phyloP scores from a whole-genome alignment of 2,329 filamentous ascomycete species.

The Metarhizium humberi region DNA sequence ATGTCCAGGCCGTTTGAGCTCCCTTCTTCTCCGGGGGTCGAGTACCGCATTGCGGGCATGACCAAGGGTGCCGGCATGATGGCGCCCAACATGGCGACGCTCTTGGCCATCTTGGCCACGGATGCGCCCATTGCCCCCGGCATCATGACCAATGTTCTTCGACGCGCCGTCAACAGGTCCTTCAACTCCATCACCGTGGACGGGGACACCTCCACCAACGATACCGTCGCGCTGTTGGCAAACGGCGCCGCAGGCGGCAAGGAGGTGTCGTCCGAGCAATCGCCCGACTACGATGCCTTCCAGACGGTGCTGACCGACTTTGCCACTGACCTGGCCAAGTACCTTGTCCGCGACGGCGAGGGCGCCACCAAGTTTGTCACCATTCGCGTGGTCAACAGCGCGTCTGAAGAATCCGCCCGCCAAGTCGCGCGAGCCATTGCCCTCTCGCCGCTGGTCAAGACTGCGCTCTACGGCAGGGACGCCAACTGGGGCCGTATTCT shows the following conservation, averaged over 20 bases:
- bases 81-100: slow-evolving; percentile 96
- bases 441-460: slow-evolving; percentile 89
- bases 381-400: slow-evolving; percentile 69
- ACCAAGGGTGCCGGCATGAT: slow-evolving; percentile 99
- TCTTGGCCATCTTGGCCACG: slow-evolving; percentile 85
- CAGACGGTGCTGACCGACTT: slow-evolving; percentile 64
- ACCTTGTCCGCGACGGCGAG: slow-evolving; percentile 92
- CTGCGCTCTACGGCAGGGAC: slow-evolving; percentile 90
- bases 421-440: slow-evolving; percentile 83
- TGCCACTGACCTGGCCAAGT: slow-evolving; percentile 75
- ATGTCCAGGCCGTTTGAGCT: slow-evolving; percentile 76
- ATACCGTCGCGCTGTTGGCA: slow-evolving; percentile 88
- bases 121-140: slow-evolving; percentile 69
- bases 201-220: slow-evolving; percentile 95
- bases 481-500: slow-evolving; percentile 98
- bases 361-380: slow-evolving; percentile 98
- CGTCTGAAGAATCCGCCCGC: slow-evolving; percentile 60
- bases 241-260: slow-evolving; percentile 82
- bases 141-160: slow-evolving; percentile 61
- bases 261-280: slow-evolving; percentile 45
- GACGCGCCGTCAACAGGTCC: slow-evolving; percentile 65
- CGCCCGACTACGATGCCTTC: slow-evolving; percentile 61
- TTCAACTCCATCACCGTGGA: slow-evolving; percentile 98
- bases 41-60: slow-evolving; percentile 85
- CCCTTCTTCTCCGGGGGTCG: slow-evolving; percentile 64